Percentiles rank a stretch among this genome's conserved stretches.
These are phyloP conservation scores for Delphinella strobiligena DNA, from an alignment of 2,329 filamentous ascomycete species.

Conservation along the genomic window DNA sequence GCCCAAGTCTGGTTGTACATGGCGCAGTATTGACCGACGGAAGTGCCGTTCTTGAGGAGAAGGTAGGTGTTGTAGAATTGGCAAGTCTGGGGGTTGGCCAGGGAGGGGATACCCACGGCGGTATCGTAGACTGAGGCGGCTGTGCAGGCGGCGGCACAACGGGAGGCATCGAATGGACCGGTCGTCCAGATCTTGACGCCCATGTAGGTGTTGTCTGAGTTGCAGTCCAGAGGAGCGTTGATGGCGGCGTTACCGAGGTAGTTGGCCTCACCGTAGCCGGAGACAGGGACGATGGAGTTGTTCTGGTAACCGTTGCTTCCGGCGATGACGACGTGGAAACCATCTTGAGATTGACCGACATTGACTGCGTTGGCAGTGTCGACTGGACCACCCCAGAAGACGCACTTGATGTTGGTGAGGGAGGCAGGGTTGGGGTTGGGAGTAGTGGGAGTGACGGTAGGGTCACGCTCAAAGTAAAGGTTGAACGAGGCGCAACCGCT, in stretches of 20 bases:
- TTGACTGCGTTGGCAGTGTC: constrained; percentile 10
- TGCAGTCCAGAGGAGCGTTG: constrained; percentile 20
- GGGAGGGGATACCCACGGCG: constrained; percentile 6
- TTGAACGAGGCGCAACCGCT: constrained; percentile 9
- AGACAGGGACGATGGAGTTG: constrained; percentile 10
- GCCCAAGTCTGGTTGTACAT: constrained; percentile 16
- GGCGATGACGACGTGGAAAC: constrained; percentile 21
- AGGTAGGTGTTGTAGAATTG: constrained; percentile 24
- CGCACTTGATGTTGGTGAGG: constrained; percentile 13
- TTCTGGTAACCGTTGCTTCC: constrained; percentile 23
- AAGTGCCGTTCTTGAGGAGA: constrained; percentile 15
- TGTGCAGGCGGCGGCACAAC: constrained; percentile 17
- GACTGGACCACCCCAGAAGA: constrained; percentile 11
- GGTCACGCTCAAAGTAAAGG: constrained; percentile 12
- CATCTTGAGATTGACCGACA: constrained; percentile 11
- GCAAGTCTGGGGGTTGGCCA: constrained; percentile 15
- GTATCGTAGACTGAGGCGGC: constrained; percentile 8
- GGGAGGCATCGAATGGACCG: constrained; percentile 16
- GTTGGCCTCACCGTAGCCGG: constrained; percentile 12
- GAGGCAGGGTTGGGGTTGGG: constrained; percentile 13
- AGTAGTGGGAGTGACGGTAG: constrained; percentile 9
- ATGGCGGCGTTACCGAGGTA: constrained; percentile 18
- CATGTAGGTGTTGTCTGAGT: constrained; percentile 16
- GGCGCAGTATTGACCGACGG: constrained; percentile 18
- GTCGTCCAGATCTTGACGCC: constrained; percentile 14